Conservation (phyloP, 202 grass and related monocot species). For the Carex sylvatica region DNA sequence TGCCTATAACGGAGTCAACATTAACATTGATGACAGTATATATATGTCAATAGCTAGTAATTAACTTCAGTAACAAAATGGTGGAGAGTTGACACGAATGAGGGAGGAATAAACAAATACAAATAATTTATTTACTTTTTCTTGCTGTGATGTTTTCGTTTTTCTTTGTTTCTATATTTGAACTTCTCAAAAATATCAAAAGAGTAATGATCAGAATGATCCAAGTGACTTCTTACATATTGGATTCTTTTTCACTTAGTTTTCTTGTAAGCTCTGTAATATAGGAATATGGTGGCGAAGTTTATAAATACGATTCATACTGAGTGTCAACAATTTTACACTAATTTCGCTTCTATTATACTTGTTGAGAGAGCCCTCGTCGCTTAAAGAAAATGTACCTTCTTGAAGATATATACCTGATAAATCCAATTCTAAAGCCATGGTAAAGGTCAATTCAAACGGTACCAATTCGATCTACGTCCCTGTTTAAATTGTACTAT, state of each 20-base stretch:
- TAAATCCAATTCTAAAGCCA: neutral
- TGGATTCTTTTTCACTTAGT: neutral
- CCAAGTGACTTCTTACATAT: constrained; percentile 31
- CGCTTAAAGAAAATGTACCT: neutral
- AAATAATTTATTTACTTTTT: constrained; percentile 35
- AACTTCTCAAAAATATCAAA: constrained; percentile 26
- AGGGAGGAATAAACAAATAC: constrained; percentile 29
- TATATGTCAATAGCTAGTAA: constrained; percentile 30
- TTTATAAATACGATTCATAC: constrained; percentile 5
- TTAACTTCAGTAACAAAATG: constrained; percentile 24
- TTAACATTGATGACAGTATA: constrained; percentile 52
- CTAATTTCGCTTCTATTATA: neutral
- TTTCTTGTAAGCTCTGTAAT: constrained; percentile 12
- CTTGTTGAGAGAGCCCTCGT: neutral
- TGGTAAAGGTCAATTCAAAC: neutral
- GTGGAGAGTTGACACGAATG: constrained; percentile 31
- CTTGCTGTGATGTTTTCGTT: constrained; percentile 23
- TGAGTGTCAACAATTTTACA: neutral
- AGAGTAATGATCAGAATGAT: constrained; percentile 40
- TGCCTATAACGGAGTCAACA: constrained; percentile 79
- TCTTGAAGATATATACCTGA: neutral
- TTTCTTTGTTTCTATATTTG: constrained; percentile 21
- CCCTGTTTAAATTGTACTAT: neutral
- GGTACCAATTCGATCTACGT: neutral
- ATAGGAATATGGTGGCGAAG: constrained; percentile 15